Percentiles rank a stretch among this genome's conserved stretches.
Conservation (phyloP, 2,329 filamentous ascomycete genomes). For the Chlorencoelia australis region DNA sequence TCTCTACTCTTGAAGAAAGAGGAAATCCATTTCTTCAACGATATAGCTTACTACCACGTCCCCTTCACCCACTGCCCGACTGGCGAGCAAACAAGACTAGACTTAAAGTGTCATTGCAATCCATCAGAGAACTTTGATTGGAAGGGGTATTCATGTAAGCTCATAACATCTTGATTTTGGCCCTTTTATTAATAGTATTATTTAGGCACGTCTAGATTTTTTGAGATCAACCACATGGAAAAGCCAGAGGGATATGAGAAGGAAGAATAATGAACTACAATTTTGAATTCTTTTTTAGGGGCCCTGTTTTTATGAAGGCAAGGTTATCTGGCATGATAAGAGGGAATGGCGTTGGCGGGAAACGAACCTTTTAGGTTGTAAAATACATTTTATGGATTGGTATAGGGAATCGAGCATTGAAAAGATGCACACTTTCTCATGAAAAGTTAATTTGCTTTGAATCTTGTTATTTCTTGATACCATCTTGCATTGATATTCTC, state of each 20-base stretch:
- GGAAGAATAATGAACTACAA: conserved; percentile 41
- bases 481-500: no score
- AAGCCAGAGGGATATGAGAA: conserved; percentile 82
- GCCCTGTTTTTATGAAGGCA: conserved; percentile 9
- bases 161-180: background rate
- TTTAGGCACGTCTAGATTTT: conserved; percentile 74
- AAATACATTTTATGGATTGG: conserved; percentile 3
- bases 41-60: conserved; percentile 96
- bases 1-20: conserved; percentile 80
- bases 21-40: conserved; percentile 96
- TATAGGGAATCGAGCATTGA: no score
- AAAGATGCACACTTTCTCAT: no score
- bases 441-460: no score
- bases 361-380: conserved; percentile 2
- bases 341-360: conserved; percentile 9
- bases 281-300: conserved; percentile 2
- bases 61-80: conserved; percentile 98
- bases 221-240: conserved; percentile 67
- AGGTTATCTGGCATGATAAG: conserved; percentile 15
- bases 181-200: conserved; percentile 14
- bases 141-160: conserved; percentile 95
- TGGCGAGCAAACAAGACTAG: conserved; percentile 69
- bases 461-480: no score
- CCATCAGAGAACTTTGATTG: conserved; percentile 98
- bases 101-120: conserved; percentile 90